These are phyloP conservation scores for Tetrapisispora taiwanensis DNA, from an alignment of 805 yeast species.

Conservation along the genomic window DNA sequence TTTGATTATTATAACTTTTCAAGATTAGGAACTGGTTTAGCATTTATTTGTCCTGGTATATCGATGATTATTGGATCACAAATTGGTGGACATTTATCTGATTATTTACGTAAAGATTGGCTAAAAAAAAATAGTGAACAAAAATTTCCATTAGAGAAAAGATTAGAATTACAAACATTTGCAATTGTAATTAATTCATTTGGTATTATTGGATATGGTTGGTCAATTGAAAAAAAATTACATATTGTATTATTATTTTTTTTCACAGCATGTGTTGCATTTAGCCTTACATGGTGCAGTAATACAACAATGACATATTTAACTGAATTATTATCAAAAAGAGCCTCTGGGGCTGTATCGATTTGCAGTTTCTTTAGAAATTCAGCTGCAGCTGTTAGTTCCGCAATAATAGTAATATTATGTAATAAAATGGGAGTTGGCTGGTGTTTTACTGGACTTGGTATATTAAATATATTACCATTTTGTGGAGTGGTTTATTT, in stretches of 20 bases:
- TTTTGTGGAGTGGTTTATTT: constrained; percentile 15
- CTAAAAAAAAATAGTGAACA: constrained; percentile 18
- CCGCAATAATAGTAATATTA: constrained; percentile 34
- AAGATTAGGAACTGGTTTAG: constrained; percentile 32
- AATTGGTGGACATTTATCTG: constrained; percentile 40
- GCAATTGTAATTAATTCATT: constrained; percentile 36
- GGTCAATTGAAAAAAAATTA: constrained; percentile 36
- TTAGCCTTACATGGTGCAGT: constrained; percentile 48
- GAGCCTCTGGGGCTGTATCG: constrained; percentile 46
- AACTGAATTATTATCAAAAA: constrained; percentile 40
- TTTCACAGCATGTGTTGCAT: constrained; percentile 38
- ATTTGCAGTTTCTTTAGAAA: constrained; percentile 45
- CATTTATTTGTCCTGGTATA: constrained; percentile 45
- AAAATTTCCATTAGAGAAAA: constrained; percentile 36
- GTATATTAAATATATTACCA: constrained; percentile 26
- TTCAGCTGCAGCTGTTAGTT: constrained; percentile 43
- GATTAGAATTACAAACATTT: constrained; percentile 35
- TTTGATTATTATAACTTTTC: constrained; percentile 31
- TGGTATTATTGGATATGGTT: constrained; percentile 44
- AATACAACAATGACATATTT: constrained; percentile 44
- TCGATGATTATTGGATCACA: constrained; percentile 42
- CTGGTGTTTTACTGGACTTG: constrained; percentile 48
- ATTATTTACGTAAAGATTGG: constrained; percentile 27
- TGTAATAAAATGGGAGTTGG: constrained; percentile 36
- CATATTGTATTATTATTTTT: constrained; percentile 34